Conservation (phyloP, 306 rosid species). For the Fragaria iinumae region DNA sequence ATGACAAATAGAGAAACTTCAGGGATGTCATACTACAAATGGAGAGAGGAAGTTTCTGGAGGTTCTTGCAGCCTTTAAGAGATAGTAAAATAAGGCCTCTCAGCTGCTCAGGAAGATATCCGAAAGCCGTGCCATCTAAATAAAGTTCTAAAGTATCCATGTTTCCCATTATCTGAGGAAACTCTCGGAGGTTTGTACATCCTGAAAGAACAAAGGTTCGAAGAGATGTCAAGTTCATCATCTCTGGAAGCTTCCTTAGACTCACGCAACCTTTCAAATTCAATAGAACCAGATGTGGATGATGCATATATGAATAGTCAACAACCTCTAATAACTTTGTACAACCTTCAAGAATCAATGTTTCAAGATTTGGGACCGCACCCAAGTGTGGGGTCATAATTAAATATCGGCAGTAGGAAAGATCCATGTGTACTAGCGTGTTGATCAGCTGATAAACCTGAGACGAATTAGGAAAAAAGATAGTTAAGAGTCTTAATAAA, state of each 20-base stretch:
- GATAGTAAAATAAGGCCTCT: background rate
- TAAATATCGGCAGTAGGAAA: background rate
- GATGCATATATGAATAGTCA: background rate
- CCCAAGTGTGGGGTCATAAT: background rate
- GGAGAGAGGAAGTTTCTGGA: background rate
- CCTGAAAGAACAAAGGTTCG: constrained; percentile 9
- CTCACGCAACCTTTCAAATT: background rate
- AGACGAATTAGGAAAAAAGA: background rate
- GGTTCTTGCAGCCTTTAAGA: background rate
- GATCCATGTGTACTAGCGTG: background rate
- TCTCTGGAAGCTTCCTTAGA: constrained; percentile 1
- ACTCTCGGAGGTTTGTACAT: background rate
- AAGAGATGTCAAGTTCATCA: background rate
- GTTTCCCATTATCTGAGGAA: background rate
- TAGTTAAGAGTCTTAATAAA: too few species aligned
- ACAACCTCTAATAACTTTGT: background rate
- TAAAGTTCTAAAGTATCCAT: background rate
- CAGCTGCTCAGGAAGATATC: too few species aligned
- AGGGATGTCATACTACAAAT: background rate
- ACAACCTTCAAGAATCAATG: constrained; percentile 17
- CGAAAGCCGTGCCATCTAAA: too few species aligned
- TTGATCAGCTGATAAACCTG: background rate
- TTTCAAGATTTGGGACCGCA: constrained; percentile 12
- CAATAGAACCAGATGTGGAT: background rate
- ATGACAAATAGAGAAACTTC: background rate